phyloP scores from a whole-genome alignment of 257 asterid species.

The Cordia subcordata region DNA sequence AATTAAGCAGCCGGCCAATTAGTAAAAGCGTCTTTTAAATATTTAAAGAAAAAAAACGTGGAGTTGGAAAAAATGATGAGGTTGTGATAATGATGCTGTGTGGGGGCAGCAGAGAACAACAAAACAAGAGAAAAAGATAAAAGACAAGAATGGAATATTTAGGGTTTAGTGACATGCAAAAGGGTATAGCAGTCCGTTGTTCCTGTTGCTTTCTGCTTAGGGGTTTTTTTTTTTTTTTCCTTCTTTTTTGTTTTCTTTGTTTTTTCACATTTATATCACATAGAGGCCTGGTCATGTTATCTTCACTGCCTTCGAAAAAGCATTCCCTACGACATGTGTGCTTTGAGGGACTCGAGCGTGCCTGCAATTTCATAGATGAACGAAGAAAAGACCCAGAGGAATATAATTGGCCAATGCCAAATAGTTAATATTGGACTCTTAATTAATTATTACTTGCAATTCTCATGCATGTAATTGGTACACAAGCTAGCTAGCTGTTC shows the following conservation, averaged over 20 bases:
- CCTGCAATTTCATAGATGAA: conserved; percentile 34
- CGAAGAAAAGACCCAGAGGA: conserved; percentile 15
- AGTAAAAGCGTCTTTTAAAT: neutral
- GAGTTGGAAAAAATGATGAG: conserved; percentile 28
- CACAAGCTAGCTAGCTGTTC: no score
- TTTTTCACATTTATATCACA: no score
- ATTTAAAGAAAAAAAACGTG: conserved; percentile 5
- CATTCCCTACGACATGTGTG: conserved; percentile 28
- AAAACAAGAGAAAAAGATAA: conserved; percentile 13
- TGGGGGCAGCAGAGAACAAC: conserved; percentile 26
- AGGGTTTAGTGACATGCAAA: conserved; percentile 54
- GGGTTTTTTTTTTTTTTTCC: no score
- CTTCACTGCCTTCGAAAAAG: conserved; percentile 21
- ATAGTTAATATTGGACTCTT: no score
- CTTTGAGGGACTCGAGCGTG: conserved; percentile 31
- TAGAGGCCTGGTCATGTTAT: neutral
- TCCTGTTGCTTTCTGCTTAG: neutral
- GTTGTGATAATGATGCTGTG: conserved; percentile 33
- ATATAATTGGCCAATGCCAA: neutral
- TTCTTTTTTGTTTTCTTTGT: no score
- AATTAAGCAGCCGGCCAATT: neutral
- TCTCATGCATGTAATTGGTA: no score
- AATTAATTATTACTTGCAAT: neutral
- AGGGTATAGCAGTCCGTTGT: neutral
- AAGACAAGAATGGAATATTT: conserved; percentile 39